Evolutionary conservation across 331 rosid genomes (phyloP).

Genomic region (Prunus yedoensis): DNA sequence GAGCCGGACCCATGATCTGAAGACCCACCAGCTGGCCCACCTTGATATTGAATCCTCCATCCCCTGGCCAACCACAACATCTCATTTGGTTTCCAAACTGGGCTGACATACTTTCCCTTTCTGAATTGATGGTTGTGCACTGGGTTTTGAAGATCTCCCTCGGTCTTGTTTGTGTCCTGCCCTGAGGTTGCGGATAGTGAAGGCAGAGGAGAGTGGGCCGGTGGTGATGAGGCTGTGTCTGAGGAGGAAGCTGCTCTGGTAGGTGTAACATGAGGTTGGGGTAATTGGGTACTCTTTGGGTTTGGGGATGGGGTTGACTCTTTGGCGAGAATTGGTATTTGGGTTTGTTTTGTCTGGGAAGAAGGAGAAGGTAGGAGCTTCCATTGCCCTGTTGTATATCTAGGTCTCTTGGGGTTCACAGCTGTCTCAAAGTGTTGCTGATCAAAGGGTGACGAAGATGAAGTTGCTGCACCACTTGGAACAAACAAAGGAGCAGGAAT

Average conservation of each 20-base stretch:
- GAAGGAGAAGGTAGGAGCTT: slow-evolving; percentile 73
- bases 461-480: slow-evolving; percentile 47
- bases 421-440: slow-evolving; percentile 47
- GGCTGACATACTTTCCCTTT: slow-evolving; percentile 92
- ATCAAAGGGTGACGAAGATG: slow-evolving; percentile 54
- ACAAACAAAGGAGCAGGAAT: slow-evolving; percentile 50
- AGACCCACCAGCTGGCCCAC: slow-evolving; percentile 15
- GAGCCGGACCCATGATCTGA: slow-evolving; percentile 32
- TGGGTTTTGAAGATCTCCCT: slow-evolving; percentile 42
- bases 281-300: slow-evolving; percentile 3
- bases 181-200: slow-evolving; percentile 42
- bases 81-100: slow-evolving; percentile 97
- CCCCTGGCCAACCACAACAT: slow-evolving; percentile 93
- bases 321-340: slow-evolving; percentile 33
- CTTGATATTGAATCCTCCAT: slow-evolving; percentile 81
- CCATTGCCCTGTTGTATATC: slow-evolving; percentile 80
- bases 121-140: slow-evolving; percentile 66
- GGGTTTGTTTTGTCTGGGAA: slow-evolving; percentile 48
- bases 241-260: slow-evolving; percentile 58
- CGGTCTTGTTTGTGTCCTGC: slow-evolving; percentile 48
- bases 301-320: slow-evolving; percentile 67
- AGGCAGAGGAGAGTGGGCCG: slow-evolving; percentile 58
- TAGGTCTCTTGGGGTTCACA: slow-evolving; percentile 62
- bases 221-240: slow-evolving; percentile 74
- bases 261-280: background rate